Base-by-base conservation (phyloP, 495 filamentous ascomycete species). In the Amphirosellinia nigrospora region DNA sequence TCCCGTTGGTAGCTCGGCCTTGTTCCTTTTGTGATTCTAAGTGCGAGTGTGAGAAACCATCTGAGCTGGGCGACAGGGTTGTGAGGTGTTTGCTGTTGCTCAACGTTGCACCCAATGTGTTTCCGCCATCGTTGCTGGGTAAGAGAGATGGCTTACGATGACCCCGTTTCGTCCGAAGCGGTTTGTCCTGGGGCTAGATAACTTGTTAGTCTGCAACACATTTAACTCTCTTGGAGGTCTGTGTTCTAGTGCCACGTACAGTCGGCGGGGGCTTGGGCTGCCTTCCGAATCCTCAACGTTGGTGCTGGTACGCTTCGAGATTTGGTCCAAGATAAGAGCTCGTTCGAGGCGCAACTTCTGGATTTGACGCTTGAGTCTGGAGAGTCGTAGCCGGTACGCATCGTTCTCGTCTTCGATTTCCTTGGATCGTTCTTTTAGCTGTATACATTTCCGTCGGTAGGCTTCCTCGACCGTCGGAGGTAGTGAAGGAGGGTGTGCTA, bases 361-460 rank as follows among this genome's bases (percentile, higher is more conserved):
- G 72, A 98, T 90, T 73, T 89, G 90, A 55, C 94, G 89, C 78
- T 91, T 88, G 59, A 94, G 86, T 46, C 96, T 93, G n/a, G 83
- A 85, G 52, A 95, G 90, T 56, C 93, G 93, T 34, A 92, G 80
- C 45, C 92, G 88, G 53, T 91, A 88, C 23, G 91, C 83, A 66
- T 97, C 93, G 75, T 97, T 97, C 72, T 91, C 90, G 38, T 91
- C 90, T 75, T 98, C 94, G 74, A 98, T 91, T 77, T 98, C 95
- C 69, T 86, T 89, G 64, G 97, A 91, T 48, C 96, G 93, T 72
- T 91, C 90, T 81, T 96, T 96, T 23, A 99, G 89, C 72, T 96
- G 91, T 82, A 97, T 94, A 79, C 96, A 98, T 88, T 99, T 99
- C 74, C 91, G 89, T 74, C 95, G 93, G 82, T 99, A 99, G 65